Base-by-base conservation (phyloP, 139 green algal genomes). In the Auxenochlorella protothecoides region DNA sequence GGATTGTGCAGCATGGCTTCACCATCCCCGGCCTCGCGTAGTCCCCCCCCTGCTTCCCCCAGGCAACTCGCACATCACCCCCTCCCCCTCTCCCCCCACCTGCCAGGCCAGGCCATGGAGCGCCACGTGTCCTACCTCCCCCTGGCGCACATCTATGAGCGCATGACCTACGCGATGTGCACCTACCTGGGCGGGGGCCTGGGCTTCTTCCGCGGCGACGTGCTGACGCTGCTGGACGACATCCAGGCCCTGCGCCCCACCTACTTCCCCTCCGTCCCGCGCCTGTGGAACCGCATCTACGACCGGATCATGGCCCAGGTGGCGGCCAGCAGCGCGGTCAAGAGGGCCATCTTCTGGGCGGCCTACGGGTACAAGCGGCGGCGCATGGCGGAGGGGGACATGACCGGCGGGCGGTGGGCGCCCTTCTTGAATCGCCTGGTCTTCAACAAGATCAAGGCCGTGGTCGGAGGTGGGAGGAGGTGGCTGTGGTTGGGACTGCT, bases 201-300 rank as follows among this genome's bases (percentile, higher is more conserved):
- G 10, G 92, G 90, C 14, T 97, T 97, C 74, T 97, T 94, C 85
- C 82, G 78, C 53, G 91, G 91, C 57, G 85, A 96, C 77, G 89
- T 96, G 69, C 73, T 85, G 68, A 79, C 88, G 75, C 83, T 97
- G 76, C 72, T 82, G 73, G 72, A 76, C 9, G 72, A 76, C 72
- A 74, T 82, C 59, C 63, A 82, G 68, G 73, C 67, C 66, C 73
- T 92, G 65, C 72, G 79, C 69, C 91, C 91, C 4, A 94, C 87
- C 53, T 74, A 95, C 55, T 97, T 98, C 73, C 76, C 74, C 15
- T 90, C 78, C 55, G 93, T 99, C 68, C 95, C 95, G 3, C 85
- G 95, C 4, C 86, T 99, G 71, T 98, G 87, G 84, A 98, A 98
- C 81, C 86, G 95, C 70, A 97, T 99, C 79, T 94, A 98, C 77